Percentiles rank a stretch among this genome's conserved stretches.
Evolutionary conservation across 129 eudicot species (phyloP).

Genomic region (Saposhnikovia divaricata): DNA sequence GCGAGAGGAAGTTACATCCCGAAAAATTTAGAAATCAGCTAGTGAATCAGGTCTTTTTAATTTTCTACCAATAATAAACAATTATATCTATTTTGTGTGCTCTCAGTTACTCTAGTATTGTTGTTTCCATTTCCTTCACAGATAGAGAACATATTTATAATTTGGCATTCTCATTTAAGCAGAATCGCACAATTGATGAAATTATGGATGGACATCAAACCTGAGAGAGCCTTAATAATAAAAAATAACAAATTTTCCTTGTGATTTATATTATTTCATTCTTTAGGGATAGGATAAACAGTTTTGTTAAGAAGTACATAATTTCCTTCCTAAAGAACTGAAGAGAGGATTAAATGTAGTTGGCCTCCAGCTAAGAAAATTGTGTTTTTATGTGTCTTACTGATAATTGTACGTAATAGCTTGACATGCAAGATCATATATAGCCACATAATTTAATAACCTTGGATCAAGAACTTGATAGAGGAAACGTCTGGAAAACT

Average conservation of each 20-base stretch:
- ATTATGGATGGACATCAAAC: not conserved
- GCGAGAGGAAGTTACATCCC: slow-evolving; percentile 79
- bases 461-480: not conserved
- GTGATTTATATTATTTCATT: not conserved
- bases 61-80: not conserved
- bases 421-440: not conserved
- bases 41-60: slow-evolving; percentile 61
- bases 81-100: not conserved
- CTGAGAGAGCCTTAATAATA: not conserved
- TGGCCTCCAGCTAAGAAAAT: not conserved
- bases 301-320: not conserved
- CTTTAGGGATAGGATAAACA: not conserved
- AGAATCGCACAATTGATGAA: not conserved
- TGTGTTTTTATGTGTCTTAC: not conserved
- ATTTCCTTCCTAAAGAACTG: not conserved
- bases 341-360: not conserved
- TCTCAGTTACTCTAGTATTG: not conserved
- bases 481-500: not conserved
- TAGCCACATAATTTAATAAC: not conserved
- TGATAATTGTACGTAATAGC: not conserved
- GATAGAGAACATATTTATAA: not conserved
- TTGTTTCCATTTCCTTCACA: not conserved
- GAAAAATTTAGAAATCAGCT: slow-evolving; percentile 88
- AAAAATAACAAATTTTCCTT: not conserved
- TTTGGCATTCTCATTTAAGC: not conserved